Evolutionary conservation across 192 early-diverging fungal genomes (phyloP).

Genomic region (Backusella psychrophila): DNA sequence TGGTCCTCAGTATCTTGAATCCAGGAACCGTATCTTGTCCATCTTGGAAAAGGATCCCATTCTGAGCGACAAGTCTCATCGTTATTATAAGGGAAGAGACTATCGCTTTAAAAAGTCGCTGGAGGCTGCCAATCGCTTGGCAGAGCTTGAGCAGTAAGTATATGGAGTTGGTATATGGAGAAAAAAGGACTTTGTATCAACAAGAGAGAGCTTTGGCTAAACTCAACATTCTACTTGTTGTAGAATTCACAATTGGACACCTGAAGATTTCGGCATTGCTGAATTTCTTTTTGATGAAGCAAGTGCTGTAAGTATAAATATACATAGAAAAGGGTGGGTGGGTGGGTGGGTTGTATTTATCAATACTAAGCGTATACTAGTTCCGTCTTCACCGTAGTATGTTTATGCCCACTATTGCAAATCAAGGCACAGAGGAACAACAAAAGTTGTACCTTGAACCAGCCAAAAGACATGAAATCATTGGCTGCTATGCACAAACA

Average conservation of each 20-base stretch:
- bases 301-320: conserved; percentile 40
- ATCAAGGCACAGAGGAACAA: conserved; percentile 77
- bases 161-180: no score
- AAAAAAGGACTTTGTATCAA: not conserved
- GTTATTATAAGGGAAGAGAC: conserved; percentile 66
- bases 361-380: conserved; percentile 10
- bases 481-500: conserved; percentile 89
- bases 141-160: conserved; percentile 54
- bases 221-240: not conserved
- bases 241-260: conserved; percentile 53
- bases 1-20: conserved; percentile 54
- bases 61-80: conserved; percentile 59
- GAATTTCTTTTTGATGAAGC: conserved; percentile 60
- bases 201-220: not conserved
- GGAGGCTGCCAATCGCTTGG: conserved; percentile 55
- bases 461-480: conserved; percentile 71
- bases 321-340: not conserved
- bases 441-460: conserved; percentile 67
- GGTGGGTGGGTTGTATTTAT: not conserved
- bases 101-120: conserved; percentile 65
- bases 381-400: conserved; percentile 75
- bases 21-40: conserved; percentile 48
- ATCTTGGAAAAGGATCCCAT: conserved; percentile 64
- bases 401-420: conserved; percentile 81
- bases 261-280: conserved; percentile 48